Evolutionary conservation across 2,329 filamentous ascomycete species (phyloP).

Genomic region (Exophiala xenobiotica): DNA sequence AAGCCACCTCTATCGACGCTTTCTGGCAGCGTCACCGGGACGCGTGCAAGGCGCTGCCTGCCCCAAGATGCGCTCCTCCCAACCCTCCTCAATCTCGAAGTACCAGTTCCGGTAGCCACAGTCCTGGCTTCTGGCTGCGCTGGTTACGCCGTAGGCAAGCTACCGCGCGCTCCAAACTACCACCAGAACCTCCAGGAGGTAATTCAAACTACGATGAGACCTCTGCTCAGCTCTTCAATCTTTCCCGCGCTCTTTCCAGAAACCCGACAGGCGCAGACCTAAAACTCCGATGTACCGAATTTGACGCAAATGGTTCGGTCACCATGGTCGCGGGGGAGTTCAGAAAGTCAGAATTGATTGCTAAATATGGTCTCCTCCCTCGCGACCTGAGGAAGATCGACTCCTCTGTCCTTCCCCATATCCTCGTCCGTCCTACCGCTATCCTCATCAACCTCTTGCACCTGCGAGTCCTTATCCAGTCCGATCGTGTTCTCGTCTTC

Average conservation of each 20-base stretch:
- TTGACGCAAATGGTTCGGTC: constrained; percentile 87
- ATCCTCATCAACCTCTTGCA: constrained; percentile 97
- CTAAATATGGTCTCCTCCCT: constrained; percentile 76
- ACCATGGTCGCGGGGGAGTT: constrained; percentile 93
- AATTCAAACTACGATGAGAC: constrained; percentile 44
- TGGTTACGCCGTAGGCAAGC: constrained; percentile 22
- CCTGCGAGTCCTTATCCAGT: constrained; percentile 90
- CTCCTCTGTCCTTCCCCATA: constrained; percentile 90
- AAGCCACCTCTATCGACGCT: constrained; percentile 17
- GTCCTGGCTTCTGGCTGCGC: constrained; percentile 22
- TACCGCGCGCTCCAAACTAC: constrained; percentile 8
- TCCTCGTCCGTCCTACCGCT: constrained; percentile 86
- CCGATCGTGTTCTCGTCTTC: constrained; percentile 90
- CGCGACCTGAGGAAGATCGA: constrained; percentile 97
- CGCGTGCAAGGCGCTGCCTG: constrained; percentile 26
- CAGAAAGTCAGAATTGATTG: constrained; percentile 95
- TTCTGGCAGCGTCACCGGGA: constrained; percentile 24
- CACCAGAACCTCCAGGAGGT: constrained; percentile 9
- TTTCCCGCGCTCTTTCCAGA: constrained; percentile 58
- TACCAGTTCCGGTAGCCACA: constrained; percentile 24
- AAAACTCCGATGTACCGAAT: constrained; percentile 87
- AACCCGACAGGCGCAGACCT: constrained; percentile 71
- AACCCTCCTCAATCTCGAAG: constrained; percentile 20
- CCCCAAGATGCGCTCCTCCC: constrained; percentile 19
- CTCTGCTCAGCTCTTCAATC: constrained; percentile 61